Base-by-base conservation (phyloP, 1,284 basidiomycete genomes). In the Ceratobasidium theobromae region DNA sequence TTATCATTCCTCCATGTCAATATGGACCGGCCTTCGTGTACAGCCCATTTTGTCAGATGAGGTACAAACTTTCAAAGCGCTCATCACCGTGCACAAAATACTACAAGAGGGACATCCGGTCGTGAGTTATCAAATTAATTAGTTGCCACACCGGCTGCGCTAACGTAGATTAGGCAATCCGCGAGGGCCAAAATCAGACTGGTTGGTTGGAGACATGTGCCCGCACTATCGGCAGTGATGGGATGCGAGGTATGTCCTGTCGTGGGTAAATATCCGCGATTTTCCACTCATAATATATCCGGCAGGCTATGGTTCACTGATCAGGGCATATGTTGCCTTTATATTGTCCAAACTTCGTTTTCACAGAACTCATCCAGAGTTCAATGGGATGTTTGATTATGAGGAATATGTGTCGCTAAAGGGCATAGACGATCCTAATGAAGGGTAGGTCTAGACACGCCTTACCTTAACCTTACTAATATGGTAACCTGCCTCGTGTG, bases 151-250 rank as follows among this genome's bases (percentile, higher is more conserved):
- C 62, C 32, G 25, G 18, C 21, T n/a, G 48, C 41, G 64, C 45
- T 46, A 45, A 40, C 35, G 23, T 18, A 43, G 41, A 32, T 25
- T 72, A 96, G 94, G 92, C 91, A 12, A 84, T 98, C 68, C 95
- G 95, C 76, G 95, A 98, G 76, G 93, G 92, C 1, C 95, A 97
- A 72, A 87, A 89, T n/a, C 95, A 98, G 75, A 94, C 93, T 0
- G 89, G 92, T 27, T 98, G 95, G 95, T 81, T 98, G 25, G 95
- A 98, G 76, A 97, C 95, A 9, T 97, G 95, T 72, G 89, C 93
- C 12, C 81, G 95, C 49, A 95, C 94, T 0, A 87, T 95, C 55
- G 86, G 87, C 1, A 80, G 84, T 30, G 95, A 97, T 72, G 87
- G 88, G 51, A 79, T 82, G 67, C 84, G 88, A 79, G 95, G 91